Evolutionary conservation across 257 asterid genomes (phyloP).

Genomic region (Solanum tarapatanum): DNA sequence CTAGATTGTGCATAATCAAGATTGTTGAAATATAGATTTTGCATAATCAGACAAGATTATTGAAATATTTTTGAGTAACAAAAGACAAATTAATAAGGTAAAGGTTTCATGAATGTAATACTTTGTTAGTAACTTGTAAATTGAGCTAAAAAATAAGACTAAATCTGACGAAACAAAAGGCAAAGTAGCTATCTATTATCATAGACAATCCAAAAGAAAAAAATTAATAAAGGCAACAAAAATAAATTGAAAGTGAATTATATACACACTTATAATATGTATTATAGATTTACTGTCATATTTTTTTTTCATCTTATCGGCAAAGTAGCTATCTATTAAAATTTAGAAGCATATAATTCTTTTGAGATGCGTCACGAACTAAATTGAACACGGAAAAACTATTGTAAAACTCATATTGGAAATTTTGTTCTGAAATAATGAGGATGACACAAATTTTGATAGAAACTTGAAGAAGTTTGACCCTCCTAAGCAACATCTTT

Average conservation of each 20-base stretch:
- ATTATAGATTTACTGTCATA: background rate
- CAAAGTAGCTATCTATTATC: background rate
- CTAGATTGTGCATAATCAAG: background rate
- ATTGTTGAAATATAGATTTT: background rate
- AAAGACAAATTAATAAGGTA: background rate
- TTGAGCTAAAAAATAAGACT: background rate
- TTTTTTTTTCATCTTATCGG: background rate
- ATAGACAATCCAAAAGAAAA: background rate
- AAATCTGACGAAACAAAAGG: background rate
- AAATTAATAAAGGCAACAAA: background rate
- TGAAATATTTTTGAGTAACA: background rate
- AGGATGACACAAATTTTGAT: background rate
- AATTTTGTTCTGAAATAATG: too few species aligned
- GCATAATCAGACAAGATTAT: background rate
- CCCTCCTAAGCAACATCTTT: background rate
- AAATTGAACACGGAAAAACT: background rate
- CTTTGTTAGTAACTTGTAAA: background rate
- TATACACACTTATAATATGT: background rate
- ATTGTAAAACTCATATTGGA: background rate
- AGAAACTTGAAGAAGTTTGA: background rate
- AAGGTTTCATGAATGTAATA: background rate
- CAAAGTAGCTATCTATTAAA: background rate
- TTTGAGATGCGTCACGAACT: background rate
- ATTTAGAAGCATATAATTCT: background rate
- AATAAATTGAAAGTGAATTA: background rate